Evolutionary conservation across 2,329 filamentous ascomycete genomes (phyloP), one percentile per base, ranked within the genome.

Genomic region (Neopestalotiopsis sp.): DNA sequence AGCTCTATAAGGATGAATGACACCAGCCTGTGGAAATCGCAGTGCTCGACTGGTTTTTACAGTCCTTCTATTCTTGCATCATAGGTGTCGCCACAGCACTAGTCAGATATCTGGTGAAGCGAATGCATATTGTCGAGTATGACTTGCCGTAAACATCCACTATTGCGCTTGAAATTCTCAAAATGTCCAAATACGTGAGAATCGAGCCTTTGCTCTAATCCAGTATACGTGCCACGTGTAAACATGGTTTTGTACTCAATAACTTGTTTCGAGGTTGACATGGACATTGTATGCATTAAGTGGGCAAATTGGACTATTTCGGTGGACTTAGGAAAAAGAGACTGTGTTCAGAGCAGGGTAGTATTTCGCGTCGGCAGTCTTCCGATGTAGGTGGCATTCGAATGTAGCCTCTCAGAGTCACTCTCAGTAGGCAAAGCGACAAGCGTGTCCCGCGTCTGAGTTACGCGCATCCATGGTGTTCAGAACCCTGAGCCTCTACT

Each of bases 231-330:
- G n/a, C 32, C 61, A 38, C 34, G 12, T 40, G 34, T 38, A 45
- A 40, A 24, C 30, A 13, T 13, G 14, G 17, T 14, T 53, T 59
- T 14, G 10, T 6, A 28, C 30, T 17, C 7, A 34, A 42, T n/a
- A 40, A 32, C 5, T 40, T 20, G 32, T 62, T 10, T 40, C 30
- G 32, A n/a, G n/a, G 30, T n/a, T 20, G 9, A 24, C 13, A 17
- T 30, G 17, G n/a, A n/a, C 10, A 49, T 57, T 24, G 45, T 49
- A 12, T 66, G 64, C 64, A 66, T 66, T 28, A 66, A 66, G n/a
- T 45, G 28, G 6, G 30, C 49, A 66, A 66, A 66, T 66, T 66
- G 45, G 42, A 49, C 53, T 66, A 57, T 58, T 58, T 42, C 61
- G 7, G 42, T n/a, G 17, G 17, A 17, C n/a, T 9, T 53, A 9